Base-by-base conservation (phyloP, 495 filamentous ascomycete genomes). In the Lindgomyces ingoldianus region DNA sequence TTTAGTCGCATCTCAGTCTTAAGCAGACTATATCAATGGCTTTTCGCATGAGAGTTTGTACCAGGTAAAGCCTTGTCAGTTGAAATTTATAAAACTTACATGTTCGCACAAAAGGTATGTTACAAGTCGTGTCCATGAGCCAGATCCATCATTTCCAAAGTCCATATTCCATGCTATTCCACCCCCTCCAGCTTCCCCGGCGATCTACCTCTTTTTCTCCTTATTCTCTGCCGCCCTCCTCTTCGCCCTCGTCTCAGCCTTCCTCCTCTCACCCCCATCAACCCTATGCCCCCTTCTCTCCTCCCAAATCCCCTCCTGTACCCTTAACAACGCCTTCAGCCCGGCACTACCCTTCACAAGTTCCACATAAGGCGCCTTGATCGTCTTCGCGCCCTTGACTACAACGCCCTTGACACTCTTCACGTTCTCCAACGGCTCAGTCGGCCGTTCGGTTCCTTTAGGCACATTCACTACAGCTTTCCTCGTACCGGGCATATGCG, bases 211-310 rank as follows among this genome's bases (percentile, higher is more conserved):
- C 22, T 52, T 56, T 25, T 66, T 64, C 63, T 62, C 70, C 73
- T 76, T 78, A 58, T 74, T 73, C 70, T 79, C 78, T 26, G 63
- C 67, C 18, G 72, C 70, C 59, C 74, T 70, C 65, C 83, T 82
- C 81, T 90, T 91, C 25, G 86, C 82, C 72, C 91, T 81, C 46
- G 98, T 87, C 77, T 96, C 89, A 18, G 86, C 87, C 76, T 83
- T 86, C 74, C 95, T 85, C 74, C 94, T 84, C 79, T 98, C 94
- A 81, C 94, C 94, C 70, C 94, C 94, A 81, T 98, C 94, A 63
- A 97, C 84, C 85, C 98, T 98, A 47, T 84, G 83, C 41, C 94
- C 94, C 59, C 89, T 81, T 71, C 76, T 81, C 68, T 89, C 80
- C 78, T 95, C 92, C 92, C 93, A 96, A 81, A 96, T 86, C 3